Evolutionary conservation across 768 basidiomycete genomes (phyloP), one percentile per base, ranked within the genome.

Genomic region (Zangia roseola): DNA sequence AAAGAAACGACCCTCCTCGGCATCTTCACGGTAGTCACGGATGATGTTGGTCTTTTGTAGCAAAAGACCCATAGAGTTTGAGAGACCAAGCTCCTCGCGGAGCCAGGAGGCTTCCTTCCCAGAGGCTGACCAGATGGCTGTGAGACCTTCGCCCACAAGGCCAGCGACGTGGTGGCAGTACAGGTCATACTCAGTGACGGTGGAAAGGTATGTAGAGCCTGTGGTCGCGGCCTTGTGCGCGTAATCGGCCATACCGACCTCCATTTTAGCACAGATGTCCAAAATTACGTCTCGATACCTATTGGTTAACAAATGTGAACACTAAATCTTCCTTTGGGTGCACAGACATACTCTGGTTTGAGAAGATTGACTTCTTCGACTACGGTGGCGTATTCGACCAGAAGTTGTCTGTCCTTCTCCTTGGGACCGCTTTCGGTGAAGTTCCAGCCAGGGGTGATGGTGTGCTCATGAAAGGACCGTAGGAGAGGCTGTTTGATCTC

Each of bases 91-190:
- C 64, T 97, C 90, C 24, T 80, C 71, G 24, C 78, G 84, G 30
- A 99, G 70, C 74, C 81, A 89, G 0, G 78, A 60, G 0, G 75
- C 76, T 67, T 97, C 94, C 62, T 92, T 94, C 21, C 81, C 82
- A 6, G 92, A 91, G 4, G 88, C 88, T 14, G 88, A 74, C 74
- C 92, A 95, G 36, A 98, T 75, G 12, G 91, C 82, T 0, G 91
- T 92, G 26, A 95, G 81, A 39, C 94, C 94, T 68, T 98, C 94
- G 30, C 95, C 95, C 50, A 98, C 95, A 48, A 99, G 86, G 3
- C 95, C 95, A 0, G 95, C 95, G 57, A 98, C 95, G 64, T 94
- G 97, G 69, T 99, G 95, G 66, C 95, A 99, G 70, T 99, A 99
- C 13, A 99, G 79, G 67, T 97, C 92, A 72, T 94, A 99, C 57